Conservation (phyloP, 352 stramenopile species). For the Pythium graminicola region DNA sequence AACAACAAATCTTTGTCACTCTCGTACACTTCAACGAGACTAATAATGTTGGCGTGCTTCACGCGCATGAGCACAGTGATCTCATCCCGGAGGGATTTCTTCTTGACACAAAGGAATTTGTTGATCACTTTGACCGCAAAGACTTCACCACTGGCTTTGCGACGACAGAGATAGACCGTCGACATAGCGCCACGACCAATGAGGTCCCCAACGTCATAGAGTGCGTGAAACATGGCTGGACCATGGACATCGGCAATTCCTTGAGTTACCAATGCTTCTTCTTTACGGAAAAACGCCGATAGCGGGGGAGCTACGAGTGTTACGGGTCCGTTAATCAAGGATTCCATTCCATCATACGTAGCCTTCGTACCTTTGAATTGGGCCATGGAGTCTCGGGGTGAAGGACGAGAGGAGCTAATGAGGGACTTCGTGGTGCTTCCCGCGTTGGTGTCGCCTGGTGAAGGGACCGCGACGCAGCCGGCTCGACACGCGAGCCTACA, state of each 20-base stretch:
- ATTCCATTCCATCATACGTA: too few species aligned
- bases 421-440: background rate
- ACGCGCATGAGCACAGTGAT: conserved; percentile 65
- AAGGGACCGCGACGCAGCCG: conserved; percentile 3
- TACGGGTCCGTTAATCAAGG: too few species aligned
- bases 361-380: conserved; percentile 73
- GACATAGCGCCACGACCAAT: conserved; percentile 78
- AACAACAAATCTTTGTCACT: conserved; percentile 73
- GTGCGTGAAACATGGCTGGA: conserved; percentile 81
- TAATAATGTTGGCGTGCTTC: conserved; percentile 86
- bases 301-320: conserved; percentile 28
- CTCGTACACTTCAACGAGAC: conserved; percentile 77
- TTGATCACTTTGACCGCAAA: conserved; percentile 88
- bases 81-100: conserved; percentile 72
- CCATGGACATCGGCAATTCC: conserved; percentile 75
- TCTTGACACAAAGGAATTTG: conserved; percentile 82
- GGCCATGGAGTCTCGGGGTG: conserved; percentile 32
- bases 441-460: background rate
- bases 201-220: conserved; percentile 84
- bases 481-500: background rate
- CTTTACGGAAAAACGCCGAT: conserved; percentile 84
- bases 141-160: conserved; percentile 74
- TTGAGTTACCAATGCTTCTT: conserved; percentile 82
- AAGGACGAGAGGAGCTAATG: background rate
- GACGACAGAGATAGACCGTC: conserved; percentile 77